A percentile compares a stretch with the other conserved stretches of the same genome.
Evolutionary conservation across 768 basidiomycete genomes (phyloP).

Genomic region (Pisolithus albus): DNA sequence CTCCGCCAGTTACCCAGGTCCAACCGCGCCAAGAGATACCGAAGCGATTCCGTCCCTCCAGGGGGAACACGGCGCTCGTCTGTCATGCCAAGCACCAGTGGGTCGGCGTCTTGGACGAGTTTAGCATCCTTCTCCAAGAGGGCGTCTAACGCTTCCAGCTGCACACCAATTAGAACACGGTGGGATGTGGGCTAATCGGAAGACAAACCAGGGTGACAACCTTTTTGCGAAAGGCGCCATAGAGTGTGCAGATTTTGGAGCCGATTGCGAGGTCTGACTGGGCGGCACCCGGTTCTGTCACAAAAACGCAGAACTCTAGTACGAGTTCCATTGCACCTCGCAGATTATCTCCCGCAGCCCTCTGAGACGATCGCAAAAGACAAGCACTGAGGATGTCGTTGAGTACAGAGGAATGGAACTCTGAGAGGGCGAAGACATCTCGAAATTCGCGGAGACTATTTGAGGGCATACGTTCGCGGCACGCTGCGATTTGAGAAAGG

Average conservation of each 20-base stretch:
- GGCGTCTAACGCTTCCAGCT: constrained; percentile 53
- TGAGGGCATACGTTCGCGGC: constrained; percentile 13
- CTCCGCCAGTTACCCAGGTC: constrained; percentile 58
- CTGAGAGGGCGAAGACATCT: constrained; percentile 71
- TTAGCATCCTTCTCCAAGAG: constrained; percentile 48
- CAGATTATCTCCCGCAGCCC: constrained; percentile 56
- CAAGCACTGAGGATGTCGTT: constrained; percentile 75
- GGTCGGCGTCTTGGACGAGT: constrained; percentile 8
- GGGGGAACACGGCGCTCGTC: constrained; percentile 31
- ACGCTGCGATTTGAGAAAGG: constrained; percentile 34
- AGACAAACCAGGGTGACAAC: constrained; percentile 52
- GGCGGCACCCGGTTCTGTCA: constrained; percentile 51
- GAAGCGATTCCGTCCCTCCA: constrained; percentile 49
- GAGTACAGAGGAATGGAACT: constrained; percentile 58
- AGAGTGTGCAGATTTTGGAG: constrained; percentile 47
- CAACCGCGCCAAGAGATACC: constrained; percentile 47
- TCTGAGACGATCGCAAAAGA: constrained; percentile 62
- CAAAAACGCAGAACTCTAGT: constrained; percentile 59
- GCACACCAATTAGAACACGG: constrained; percentile 8
- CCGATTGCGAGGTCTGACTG: constrained; percentile 62
- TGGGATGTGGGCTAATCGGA: not conserved
- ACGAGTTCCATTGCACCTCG: constrained; percentile 57
- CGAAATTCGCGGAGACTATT: constrained; percentile 33
- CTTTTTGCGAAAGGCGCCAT: constrained; percentile 45
- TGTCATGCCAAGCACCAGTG: constrained; percentile 19